phyloP scores from a whole-genome alignment of 2,329 filamentous ascomycete genomes.

The Colletotrichum salicis region DNA sequence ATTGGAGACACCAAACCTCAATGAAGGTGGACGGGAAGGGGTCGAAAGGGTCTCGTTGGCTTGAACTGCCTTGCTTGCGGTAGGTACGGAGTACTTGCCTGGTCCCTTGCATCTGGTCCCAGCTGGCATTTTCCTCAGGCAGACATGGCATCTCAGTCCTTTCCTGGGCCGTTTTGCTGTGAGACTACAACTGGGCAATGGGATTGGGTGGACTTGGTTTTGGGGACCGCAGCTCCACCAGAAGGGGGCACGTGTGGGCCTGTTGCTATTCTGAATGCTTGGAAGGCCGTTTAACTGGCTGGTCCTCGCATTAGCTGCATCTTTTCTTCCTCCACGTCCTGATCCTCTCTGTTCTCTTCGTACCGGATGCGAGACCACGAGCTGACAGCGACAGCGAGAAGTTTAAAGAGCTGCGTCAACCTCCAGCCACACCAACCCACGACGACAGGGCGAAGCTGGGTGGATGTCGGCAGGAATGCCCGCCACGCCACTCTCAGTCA shows the following conservation, averaged over 20 bases:
- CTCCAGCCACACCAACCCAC: conserved; percentile 31
- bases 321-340: conserved; percentile 1
- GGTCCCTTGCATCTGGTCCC: not conserved
- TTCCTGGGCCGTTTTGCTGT: conserved; percentile 18
- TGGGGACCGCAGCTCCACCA: conserved; percentile 17
- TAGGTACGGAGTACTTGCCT: not conserved
- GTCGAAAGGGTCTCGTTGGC: not conserved
- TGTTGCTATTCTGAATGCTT: conserved; percentile 31
- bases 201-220: conserved; percentile 3
- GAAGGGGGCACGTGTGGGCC: conserved; percentile 28
- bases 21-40: not conserved
- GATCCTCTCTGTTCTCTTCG: conserved; percentile 6
- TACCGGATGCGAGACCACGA: not conserved
- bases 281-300: conserved; percentile 17
- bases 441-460: not conserved
- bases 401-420: not conserved
- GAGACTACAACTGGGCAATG: conserved; percentile 1
- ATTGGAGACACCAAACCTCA: not conserved
- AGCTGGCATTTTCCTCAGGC: not conserved
- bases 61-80: not conserved
- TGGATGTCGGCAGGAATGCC: not conserved
- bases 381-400: not conserved
- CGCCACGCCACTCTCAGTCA: not conserved
- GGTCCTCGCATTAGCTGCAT: conserved; percentile 13
- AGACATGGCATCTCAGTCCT: not conserved